Evolutionary conservation across 2,329 filamentous ascomycete genomes (phyloP), one percentile per base, ranked within the genome.

Genomic region (Aspergillus sp.): DNA sequence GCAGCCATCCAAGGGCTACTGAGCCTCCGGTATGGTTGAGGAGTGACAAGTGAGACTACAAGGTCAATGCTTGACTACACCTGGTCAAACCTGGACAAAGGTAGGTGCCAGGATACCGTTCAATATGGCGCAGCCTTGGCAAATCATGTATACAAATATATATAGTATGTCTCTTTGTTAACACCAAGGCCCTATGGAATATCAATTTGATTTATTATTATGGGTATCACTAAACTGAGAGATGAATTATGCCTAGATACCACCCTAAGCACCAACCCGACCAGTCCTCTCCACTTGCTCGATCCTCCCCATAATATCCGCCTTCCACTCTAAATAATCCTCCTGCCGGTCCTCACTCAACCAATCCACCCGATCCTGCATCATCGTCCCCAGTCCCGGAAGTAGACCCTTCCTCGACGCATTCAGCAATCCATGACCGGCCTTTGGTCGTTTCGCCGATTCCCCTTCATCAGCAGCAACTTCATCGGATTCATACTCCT

Each of bases 381-480:
- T 74, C 74, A 76, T 76, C 0, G 74, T 76, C 4, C 71, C 71
- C 22, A 76, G 56, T 10, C 73, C 74, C 4, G 74, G 71, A 13
- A 74, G 60, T 6, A 76, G 63, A 7, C 69, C 66, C 4, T 62
- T 61, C 13, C 63, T 58, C 3, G 63, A 57, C 44, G 50, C 46
- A 42, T 58, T 42, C 12, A 54, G 51, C 23, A 53, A 45, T 17
- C 42, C 48, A 30, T 48, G 50, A 43, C 50, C 43, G 3, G 48
- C 49, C 41, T 60, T 60, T 37, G 51, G 53, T 6, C 59, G 65
- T 44, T 64, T 66, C 5, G 55, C 47, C 10, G 58, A 48, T 20
- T 53, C 52, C 33, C 55, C 55, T 41, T 67, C 67, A n/a, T 62
- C 59, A 6, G 62, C 59, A 38, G 57, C 59, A n/a, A 64, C 68